Percentiles rank a stretch among this genome's conserved stretches.
Evolutionary conservation across 2,329 filamentous ascomycete species (phyloP).

Genomic region (Arthrobotrys pseudoclavata): DNA sequence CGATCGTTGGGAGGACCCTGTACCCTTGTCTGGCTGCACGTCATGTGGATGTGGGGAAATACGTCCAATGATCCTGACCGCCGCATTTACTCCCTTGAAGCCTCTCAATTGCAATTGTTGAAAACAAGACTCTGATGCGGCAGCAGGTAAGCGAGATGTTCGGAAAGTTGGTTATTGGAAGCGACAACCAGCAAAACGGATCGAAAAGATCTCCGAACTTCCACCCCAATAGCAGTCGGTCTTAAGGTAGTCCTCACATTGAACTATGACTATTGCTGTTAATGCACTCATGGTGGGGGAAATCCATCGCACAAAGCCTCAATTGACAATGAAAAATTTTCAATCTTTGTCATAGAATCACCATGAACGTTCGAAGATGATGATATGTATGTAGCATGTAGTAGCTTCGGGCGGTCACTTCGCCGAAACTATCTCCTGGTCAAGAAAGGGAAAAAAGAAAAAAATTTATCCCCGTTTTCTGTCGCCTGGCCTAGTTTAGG

Average conservation of each 20-base stretch:
- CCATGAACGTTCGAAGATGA: constrained; percentile 13
- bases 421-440: constrained; percentile 36
- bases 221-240: background rate
- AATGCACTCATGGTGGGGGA: constrained; percentile 1
- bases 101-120: constrained; percentile 25
- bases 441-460: background rate
- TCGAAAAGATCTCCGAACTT: constrained; percentile 28
- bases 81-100: constrained; percentile 32
- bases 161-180: constrained; percentile 39
- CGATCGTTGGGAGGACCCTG: constrained; percentile 35
- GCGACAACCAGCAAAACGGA: constrained; percentile 32
- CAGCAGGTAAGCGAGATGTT: constrained; percentile 33
- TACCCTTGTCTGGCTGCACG: constrained; percentile 22
- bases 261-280: constrained; percentile 16
- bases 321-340: constrained; percentile 19
- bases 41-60: constrained; percentile 40
- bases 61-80: constrained; percentile 6
- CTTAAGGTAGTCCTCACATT: constrained; percentile 13
- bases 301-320: constrained; percentile 11
- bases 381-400: constrained; percentile 22
- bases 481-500: constrained; percentile 35
- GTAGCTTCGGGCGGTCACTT: constrained; percentile 5
- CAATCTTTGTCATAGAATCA: constrained; percentile 22
- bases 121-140: constrained; percentile 29
- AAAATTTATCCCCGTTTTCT: constrained; percentile 31